phyloP scores from a whole-genome alignment of 2,329 filamentous ascomycete species.

The Penicillium aurantiogriseum region DNA sequence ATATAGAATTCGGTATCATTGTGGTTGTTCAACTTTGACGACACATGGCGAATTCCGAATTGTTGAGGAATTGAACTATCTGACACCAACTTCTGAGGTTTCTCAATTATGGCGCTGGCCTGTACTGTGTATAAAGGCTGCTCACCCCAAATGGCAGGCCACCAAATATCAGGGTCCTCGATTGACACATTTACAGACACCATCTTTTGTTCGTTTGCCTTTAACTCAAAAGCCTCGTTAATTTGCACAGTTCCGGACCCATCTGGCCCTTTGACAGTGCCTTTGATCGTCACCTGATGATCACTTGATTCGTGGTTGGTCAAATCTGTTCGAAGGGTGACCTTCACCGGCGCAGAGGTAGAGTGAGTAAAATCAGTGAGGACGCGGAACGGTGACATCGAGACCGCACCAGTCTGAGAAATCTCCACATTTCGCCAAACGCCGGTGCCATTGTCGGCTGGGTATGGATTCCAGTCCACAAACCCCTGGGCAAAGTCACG shows the following conservation, averaged over 20 bases:
- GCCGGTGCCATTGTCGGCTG: conserved; percentile 62
- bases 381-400: conserved; percentile 47
- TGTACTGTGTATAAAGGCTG: conserved; percentile 53
- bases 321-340: conserved; percentile 43
- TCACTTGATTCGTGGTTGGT: conserved; percentile 31
- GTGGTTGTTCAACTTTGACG: conserved; percentile 50
- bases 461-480: conserved; percentile 62
- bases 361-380: conserved; percentile 43
- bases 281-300: conserved; percentile 23
- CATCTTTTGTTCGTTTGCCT: conserved; percentile 40
- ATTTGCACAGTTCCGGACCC: conserved; percentile 21
- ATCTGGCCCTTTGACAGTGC: conserved; percentile 20
- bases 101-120: conserved; percentile 28
- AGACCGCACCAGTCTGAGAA: conserved; percentile 54
- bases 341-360: conserved; percentile 38
- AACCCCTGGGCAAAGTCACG: conserved; percentile 60
- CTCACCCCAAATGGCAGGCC: conserved; percentile 59
- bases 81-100: conserved; percentile 22
- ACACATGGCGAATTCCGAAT: conserved; percentile 58
- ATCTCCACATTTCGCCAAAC: conserved; percentile 61
- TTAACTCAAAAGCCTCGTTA: conserved; percentile 38
- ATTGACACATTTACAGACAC: conserved; percentile 43
- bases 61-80: conserved; percentile 35
- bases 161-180: conserved; percentile 56
- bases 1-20: conserved; percentile 58